phyloP scores from a whole-genome alignment of 2,329 filamentous ascomycete genomes.

The Alternaria arbusti region DNA sequence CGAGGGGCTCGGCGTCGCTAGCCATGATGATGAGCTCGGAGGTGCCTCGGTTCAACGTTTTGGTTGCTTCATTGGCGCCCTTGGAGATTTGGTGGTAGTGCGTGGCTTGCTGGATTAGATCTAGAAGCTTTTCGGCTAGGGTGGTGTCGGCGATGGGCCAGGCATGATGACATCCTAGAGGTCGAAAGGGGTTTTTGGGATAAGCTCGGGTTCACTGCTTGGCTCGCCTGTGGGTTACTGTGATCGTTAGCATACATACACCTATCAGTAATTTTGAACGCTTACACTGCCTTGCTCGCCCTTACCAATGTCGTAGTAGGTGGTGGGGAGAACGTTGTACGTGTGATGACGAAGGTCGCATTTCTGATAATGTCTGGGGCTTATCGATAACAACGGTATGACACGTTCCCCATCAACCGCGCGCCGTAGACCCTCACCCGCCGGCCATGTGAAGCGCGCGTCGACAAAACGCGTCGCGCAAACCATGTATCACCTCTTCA shows the following conservation, averaged over 20 bases:
- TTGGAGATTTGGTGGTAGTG: not conserved
- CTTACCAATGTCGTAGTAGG: not conserved
- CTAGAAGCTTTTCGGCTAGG: not conserved
- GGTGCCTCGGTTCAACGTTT: not conserved
- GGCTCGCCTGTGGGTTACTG: not conserved
- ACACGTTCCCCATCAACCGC: constrained; percentile 10
- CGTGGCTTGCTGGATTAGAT: not conserved
- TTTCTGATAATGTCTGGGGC: too few relatives aligned
- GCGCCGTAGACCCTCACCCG: constrained; percentile 1
- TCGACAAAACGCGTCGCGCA: constrained; percentile 12
- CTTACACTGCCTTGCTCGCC: not conserved
- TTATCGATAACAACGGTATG: constrained; percentile 17
- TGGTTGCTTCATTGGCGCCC: not conserved
- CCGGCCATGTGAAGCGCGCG: constrained; percentile 28
- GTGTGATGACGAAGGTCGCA: not conserved
- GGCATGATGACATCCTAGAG: not conserved
- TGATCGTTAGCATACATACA: not conserved
- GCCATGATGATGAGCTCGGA: not conserved
- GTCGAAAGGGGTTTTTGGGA: not conserved
- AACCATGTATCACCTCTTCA: constrained; percentile 92
- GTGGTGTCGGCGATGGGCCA: not conserved
- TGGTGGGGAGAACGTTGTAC: not conserved
- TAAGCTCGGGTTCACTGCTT: not conserved
- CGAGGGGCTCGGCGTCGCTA: not conserved
- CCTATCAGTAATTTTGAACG: not conserved